Evolutionary conservation across 2,329 filamentous ascomycete genomes (phyloP).

Genomic region (Paracoccidioides brasiliensis): DNA sequence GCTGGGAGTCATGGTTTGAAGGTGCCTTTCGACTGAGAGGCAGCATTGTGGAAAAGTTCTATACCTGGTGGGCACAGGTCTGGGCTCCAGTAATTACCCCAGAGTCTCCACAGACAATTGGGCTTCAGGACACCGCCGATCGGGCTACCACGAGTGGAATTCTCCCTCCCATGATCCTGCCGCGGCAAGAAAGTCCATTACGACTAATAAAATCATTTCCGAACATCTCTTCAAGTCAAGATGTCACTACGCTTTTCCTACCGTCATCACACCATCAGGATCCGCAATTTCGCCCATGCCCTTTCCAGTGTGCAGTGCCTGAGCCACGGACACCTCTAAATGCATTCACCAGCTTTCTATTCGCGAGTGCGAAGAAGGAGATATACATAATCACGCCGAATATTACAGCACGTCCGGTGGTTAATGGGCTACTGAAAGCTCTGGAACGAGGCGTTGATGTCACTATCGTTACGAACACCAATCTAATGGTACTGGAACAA

Average conservation of each 20-base stretch:
- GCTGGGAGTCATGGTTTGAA: constrained; percentile 81
- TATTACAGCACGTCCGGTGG: constrained; percentile 53
- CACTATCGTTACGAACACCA: constrained; percentile 50
- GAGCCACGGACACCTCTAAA: constrained; percentile 57
- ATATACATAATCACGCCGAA: constrained; percentile 70
- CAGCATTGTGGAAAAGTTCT: constrained; percentile 45
- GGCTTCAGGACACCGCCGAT: background rate
- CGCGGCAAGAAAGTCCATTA: background rate
- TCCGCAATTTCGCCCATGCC: constrained; percentile 44
- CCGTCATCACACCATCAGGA: constrained; percentile 63
- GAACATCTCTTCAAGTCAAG: background rate
- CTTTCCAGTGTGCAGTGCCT: constrained; percentile 26
- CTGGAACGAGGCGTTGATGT: constrained; percentile 55
- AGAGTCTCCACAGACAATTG: background rate
- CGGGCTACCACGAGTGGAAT: background rate
- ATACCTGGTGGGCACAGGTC: constrained; percentile 54
- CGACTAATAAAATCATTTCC: background rate
- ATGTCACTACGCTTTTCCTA: constrained; percentile 40
- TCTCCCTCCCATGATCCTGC: background rate
- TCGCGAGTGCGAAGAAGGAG: constrained; percentile 43
- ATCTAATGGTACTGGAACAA: constrained; percentile 68
- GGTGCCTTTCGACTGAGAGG: constrained; percentile 57
- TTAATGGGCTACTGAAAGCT: constrained; percentile 48
- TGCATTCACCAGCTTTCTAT: constrained; percentile 46
- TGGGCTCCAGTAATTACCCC: constrained; percentile 40